These are phyloP conservation scores for Pelargonium myrrhifolium DNA, from an alignment of 441 rosid genomes.

Conservation along the genomic window DNA sequence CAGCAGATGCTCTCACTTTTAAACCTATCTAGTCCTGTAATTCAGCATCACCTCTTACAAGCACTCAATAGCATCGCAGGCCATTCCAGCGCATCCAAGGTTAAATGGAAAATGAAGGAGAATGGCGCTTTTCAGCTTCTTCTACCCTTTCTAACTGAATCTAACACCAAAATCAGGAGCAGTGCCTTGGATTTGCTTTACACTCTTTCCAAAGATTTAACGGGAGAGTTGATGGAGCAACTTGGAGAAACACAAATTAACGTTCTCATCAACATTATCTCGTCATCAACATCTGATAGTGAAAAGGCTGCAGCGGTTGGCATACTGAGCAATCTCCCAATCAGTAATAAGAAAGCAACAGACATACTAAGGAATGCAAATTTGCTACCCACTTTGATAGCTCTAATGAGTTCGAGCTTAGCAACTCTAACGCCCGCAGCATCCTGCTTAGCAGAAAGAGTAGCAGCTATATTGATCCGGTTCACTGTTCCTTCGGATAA, in stretches of 20 bases:
- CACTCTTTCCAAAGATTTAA: slow-evolving; percentile 43
- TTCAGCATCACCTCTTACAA: slow-evolving; percentile 51
- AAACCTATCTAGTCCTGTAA: slow-evolving; percentile 48
- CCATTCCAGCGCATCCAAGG: slow-evolving; percentile 42
- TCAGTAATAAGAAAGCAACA: slow-evolving; percentile 39
- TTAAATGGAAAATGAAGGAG: slow-evolving; percentile 56
- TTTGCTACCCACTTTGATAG: slow-evolving; percentile 39
- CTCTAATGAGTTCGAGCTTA: slow-evolving; percentile 24
- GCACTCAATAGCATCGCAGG: slow-evolving; percentile 54
- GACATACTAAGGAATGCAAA: slow-evolving; percentile 33
- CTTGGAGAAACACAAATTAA: slow-evolving; percentile 38
- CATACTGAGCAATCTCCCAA: slow-evolving; percentile 45
- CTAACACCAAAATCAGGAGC: slow-evolving; percentile 34
- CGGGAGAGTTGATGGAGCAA: slow-evolving; percentile 45
- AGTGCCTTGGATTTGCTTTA: slow-evolving; percentile 45
- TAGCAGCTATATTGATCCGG: slow-evolving; percentile 40
- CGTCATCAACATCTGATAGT: slow-evolving; percentile 27
- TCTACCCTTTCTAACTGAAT: slow-evolving; percentile 46
- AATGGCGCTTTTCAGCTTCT: slow-evolving; percentile 58
- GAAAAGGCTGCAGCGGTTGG: slow-evolving; percentile 57
- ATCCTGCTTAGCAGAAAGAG: slow-evolving; percentile 33
- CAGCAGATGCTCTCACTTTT: slow-evolving; percentile 70
- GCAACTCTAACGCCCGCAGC: slow-evolving; percentile 16
- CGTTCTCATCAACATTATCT: slow-evolving; percentile 31
- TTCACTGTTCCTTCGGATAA: slow-evolving; percentile 53